These are phyloP conservation scores for Malus hybrid DNA, from an alignment of 331 rosid genomes.

Conservation along the genomic window DNA sequence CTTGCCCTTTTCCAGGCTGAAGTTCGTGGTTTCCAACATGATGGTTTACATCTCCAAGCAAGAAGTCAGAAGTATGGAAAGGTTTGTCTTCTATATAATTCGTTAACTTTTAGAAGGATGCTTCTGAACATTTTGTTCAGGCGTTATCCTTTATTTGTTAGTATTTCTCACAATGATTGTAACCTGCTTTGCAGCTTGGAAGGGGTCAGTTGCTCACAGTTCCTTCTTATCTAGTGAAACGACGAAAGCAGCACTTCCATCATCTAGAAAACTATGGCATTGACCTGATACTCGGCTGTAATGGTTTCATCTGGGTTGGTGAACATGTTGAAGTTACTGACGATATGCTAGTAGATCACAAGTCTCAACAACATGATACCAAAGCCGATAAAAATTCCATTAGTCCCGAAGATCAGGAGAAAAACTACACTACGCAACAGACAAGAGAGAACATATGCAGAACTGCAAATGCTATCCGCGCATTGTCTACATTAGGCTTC, in stretches of 20 bases:
- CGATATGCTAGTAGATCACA: conserved; percentile 59
- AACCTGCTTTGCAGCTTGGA: conserved; percentile 48
- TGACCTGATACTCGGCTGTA: conserved; percentile 83
- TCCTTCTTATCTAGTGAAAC: conserved; percentile 78
- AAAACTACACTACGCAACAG: conserved; percentile 33
- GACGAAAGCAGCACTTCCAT: conserved; percentile 88
- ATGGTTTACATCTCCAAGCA: conserved; percentile 95
- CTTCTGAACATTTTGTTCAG: not conserved
- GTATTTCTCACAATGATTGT: not conserved
- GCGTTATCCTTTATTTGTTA: not conserved
- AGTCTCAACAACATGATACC: conserved; percentile 31
- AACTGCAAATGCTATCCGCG: conserved; percentile 65
- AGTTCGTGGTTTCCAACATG: conserved; percentile 80
- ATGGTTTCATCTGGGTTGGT: conserved; percentile 90
- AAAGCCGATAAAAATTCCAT: conserved; percentile 9
- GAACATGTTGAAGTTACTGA: conserved; percentile 61
- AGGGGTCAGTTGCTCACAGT: conserved; percentile 79
- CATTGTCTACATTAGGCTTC: conserved; percentile 58
- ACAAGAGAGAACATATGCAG: conserved; percentile 70
- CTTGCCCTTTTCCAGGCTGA: conserved; percentile 53
- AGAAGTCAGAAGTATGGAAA: conserved; percentile 93
- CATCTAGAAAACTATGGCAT: conserved; percentile 63
- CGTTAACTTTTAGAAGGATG: not conserved
- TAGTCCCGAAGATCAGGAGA: conserved; percentile 55
- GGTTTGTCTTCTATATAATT: conserved; percentile 33